Conservation (phyloP, 2,329 filamentous ascomycete species). For the Colletotrichum australisinense region DNA sequence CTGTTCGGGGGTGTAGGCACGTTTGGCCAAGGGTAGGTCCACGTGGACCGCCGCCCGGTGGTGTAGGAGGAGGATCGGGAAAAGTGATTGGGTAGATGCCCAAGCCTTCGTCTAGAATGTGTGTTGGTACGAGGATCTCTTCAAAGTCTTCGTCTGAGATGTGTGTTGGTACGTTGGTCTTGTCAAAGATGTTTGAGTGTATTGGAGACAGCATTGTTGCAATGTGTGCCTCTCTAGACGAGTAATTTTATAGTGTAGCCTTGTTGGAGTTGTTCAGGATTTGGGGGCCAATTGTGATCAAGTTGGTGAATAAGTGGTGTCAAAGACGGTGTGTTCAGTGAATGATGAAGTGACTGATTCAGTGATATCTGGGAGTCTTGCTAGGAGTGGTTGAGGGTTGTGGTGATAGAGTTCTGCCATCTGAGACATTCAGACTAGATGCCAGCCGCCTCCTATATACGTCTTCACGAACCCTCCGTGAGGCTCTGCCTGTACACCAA, state of each 20-base stretch:
- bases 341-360: neutral
- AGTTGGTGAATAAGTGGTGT: neutral
- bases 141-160: neutral
- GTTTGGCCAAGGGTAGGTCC: neutral
- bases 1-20: constrained; percentile 2
- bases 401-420: neutral
- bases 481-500: constrained; percentile 4
- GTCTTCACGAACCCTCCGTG: neutral
- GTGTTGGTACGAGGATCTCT: neutral
- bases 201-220: constrained; percentile 1
- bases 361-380: neutral
- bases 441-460: constrained; percentile 25
- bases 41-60: neutral
- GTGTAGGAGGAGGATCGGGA: constrained; percentile 5
- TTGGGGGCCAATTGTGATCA: neutral
- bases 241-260: neutral
- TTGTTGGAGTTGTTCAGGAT: neutral
- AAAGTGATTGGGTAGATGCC: no score
- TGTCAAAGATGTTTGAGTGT: neutral
- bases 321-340: neutral
- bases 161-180: neutral
- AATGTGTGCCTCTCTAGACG: neutral
- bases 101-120: neutral
- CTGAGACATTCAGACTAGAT: constrained; percentile 15
- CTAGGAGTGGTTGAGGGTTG: neutral